Percentiles rank a stretch among this genome's conserved stretches.
Evolutionary conservation across 1,284 basidiomycete species (phyloP).

Genomic region (Trametes pubescens): DNA sequence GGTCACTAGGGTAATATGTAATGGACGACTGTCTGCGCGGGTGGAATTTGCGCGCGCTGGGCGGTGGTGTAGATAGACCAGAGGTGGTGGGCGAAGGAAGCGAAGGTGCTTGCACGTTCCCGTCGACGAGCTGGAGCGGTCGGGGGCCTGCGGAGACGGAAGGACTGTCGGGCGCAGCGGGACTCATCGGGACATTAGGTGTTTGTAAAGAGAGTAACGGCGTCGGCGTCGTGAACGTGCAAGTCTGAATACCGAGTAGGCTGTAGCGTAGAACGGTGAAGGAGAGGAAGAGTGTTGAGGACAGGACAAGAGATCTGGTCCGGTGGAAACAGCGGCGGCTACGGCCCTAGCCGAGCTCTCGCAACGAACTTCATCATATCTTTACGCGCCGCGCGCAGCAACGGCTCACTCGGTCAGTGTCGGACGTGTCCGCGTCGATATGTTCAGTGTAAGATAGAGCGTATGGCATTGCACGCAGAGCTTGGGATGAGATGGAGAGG

Average conservation of each 20-base stretch:
- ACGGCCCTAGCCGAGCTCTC: constrained; percentile 22
- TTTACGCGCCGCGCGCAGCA: constrained; percentile 21
- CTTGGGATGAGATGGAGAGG: not conserved
- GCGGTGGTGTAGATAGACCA: constrained; percentile 37
- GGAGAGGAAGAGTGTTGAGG: constrained; percentile 1
- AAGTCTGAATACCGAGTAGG: constrained; percentile 4
- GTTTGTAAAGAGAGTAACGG: constrained; percentile 10
- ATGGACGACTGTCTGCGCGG: constrained; percentile 68
- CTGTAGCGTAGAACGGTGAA: constrained; percentile 14
- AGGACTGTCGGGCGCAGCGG: constrained; percentile 27
- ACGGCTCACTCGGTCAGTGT: constrained; percentile 1
- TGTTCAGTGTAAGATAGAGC: not conserved
- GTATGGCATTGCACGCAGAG: constrained; percentile 8
- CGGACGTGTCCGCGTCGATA: constrained; percentile 1
- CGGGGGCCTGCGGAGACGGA: constrained; percentile 34
- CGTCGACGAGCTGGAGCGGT: constrained; percentile 44
- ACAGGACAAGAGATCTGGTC: constrained; percentile 8
- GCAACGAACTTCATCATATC: constrained; percentile 24
- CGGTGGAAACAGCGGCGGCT: constrained; percentile 23
- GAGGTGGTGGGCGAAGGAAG: constrained; percentile 30
- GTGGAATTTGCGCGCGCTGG: constrained; percentile 34
- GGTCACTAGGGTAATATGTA: constrained; percentile 58
- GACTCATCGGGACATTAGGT: constrained; percentile 33
- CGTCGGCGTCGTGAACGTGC: constrained; percentile 13
- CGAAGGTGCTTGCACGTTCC: constrained; percentile 32